Evolutionary conservation across 164 flowering plant genomes (phyloP).

Genomic region (Brasenia schreberi): DNA sequence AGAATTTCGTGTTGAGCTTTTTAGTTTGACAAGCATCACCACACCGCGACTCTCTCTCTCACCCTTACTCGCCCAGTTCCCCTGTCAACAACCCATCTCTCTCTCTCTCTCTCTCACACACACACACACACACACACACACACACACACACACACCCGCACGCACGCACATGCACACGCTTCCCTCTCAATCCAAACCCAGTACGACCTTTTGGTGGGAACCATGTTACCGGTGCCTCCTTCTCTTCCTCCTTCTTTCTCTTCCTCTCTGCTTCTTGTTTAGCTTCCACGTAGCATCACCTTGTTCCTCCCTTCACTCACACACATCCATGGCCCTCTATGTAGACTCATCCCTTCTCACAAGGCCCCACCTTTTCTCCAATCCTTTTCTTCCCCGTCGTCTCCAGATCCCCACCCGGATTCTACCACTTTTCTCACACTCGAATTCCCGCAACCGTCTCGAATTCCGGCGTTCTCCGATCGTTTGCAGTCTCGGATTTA

Average conservation of each 20-base stretch:
- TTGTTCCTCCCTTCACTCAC: background rate
- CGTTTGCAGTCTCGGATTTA: background rate
- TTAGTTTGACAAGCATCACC: too few species aligned
- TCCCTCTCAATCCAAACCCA: too few species aligned
- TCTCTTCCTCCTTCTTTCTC: background rate
- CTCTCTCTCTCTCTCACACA: too few species aligned
- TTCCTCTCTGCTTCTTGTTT: background rate
- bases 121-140: too few species aligned
- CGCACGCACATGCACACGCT: too few species aligned
- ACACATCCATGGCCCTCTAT: background rate
- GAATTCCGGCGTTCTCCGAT: background rate
- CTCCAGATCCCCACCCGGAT: background rate
- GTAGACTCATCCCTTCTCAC: background rate
- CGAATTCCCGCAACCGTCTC: background rate
- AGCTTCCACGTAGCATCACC: background rate
- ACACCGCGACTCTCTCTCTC: too few species aligned
- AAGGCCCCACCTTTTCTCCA: background rate
- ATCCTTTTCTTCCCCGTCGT: background rate
- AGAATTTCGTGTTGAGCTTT: too few species aligned
- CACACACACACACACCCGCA: too few species aligned
- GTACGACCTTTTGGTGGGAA: background rate
- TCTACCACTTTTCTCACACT: background rate
- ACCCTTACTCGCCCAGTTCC: too few species aligned
- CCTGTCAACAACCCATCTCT: too few species aligned
- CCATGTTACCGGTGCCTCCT: background rate